phyloP scores from a whole-genome alignment of 257 asterid genomes.

The Rubia yunnanensis region DNA sequence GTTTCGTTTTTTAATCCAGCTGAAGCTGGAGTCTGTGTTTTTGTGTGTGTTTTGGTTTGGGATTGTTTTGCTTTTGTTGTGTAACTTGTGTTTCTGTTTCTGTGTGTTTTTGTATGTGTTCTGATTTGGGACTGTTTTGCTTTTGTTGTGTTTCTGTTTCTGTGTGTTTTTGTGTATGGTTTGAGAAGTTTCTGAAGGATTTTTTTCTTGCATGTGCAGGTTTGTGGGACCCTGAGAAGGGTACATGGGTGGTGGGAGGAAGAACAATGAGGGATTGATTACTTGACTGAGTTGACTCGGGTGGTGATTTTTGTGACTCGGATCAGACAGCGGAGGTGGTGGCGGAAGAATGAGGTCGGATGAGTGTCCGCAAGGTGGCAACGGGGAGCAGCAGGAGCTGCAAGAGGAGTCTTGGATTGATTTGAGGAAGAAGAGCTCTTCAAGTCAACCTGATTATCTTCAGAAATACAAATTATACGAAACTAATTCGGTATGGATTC shows the following conservation, averaged over 20 bases:
- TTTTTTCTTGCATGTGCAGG: not conserved
- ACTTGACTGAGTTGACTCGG: conserved; percentile 6
- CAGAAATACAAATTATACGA: conserved; percentile 82
- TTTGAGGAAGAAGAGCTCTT: conserved; percentile 10
- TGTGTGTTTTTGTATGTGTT: not conserved
- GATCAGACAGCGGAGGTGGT: not conserved
- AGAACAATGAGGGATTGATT: not conserved
- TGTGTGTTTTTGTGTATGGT: too few species aligned
- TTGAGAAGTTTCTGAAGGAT: not conserved
- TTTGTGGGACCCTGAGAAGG: not conserved
- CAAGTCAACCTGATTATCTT: conserved; percentile 23
- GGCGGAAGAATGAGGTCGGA: conserved; percentile 28
- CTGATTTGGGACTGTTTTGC: too few species aligned
- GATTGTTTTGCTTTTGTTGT: too few species aligned
- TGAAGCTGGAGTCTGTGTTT: too few species aligned
- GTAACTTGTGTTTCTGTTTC: not conserved
- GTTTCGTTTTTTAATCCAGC: not conserved
- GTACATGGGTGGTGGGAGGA: not conserved
- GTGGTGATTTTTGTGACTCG: not conserved
- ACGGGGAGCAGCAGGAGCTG: not conserved
- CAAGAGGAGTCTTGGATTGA: conserved; percentile 10
- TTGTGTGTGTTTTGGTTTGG: not conserved
- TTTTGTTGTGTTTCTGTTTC: too few species aligned
- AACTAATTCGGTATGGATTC: conserved; percentile 67
- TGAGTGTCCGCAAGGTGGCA: not conserved